These are phyloP conservation scores for Plenodomus tracheiphilus DNA, from an alignment of 2,329 filamentous ascomycete species.

Conservation along the genomic window DNA sequence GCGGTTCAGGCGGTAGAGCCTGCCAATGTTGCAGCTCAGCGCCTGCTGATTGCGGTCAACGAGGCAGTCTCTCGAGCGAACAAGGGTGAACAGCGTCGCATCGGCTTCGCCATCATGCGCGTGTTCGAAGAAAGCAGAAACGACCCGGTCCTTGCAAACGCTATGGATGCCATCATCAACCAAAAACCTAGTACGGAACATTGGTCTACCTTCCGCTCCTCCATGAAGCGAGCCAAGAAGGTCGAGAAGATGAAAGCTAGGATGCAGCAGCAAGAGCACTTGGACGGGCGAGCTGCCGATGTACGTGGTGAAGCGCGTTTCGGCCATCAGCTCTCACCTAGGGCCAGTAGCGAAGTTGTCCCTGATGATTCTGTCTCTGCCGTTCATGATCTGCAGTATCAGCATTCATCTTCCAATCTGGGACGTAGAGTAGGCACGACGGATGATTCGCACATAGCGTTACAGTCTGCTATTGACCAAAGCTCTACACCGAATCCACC, in stretches of 20 bases:
- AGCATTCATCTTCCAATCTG: constrained; percentile 7
- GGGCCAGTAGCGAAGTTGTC: constrained; percentile 28
- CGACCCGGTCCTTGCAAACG: constrained; percentile 41
- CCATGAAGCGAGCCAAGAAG: constrained; percentile 48
- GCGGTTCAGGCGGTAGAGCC: constrained; percentile 14
- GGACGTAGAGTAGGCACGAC: constrained; percentile 6
- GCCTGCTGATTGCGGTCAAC: constrained; percentile 44
- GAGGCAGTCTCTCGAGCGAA: constrained; percentile 48
- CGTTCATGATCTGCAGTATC: constrained; percentile 21
- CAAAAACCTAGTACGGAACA: constrained; percentile 47
- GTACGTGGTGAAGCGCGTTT: constrained; percentile 36
- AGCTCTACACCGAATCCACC: constrained; percentile 13
- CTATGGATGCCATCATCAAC: constrained; percentile 50
- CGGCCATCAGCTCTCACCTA: constrained; percentile 25
- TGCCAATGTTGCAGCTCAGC: constrained; percentile 22
- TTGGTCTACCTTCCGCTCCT: constrained; percentile 46
- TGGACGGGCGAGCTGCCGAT: constrained; percentile 12
- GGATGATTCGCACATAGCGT: constrained; percentile 24
- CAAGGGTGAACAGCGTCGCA: constrained; percentile 33
- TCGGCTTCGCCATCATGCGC: constrained; percentile 46
- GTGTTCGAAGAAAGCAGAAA: constrained; percentile 48
- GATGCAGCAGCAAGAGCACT: constrained; percentile 18
- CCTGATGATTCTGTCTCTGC: constrained; percentile 30
- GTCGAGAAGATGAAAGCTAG: constrained; percentile 26
- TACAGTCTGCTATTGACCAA: constrained; percentile 17